These are phyloP conservation scores for Cryomyces antarcticus DNA, from an alignment of 495 filamentous ascomycete genomes.

Conservation along the genomic window DNA sequence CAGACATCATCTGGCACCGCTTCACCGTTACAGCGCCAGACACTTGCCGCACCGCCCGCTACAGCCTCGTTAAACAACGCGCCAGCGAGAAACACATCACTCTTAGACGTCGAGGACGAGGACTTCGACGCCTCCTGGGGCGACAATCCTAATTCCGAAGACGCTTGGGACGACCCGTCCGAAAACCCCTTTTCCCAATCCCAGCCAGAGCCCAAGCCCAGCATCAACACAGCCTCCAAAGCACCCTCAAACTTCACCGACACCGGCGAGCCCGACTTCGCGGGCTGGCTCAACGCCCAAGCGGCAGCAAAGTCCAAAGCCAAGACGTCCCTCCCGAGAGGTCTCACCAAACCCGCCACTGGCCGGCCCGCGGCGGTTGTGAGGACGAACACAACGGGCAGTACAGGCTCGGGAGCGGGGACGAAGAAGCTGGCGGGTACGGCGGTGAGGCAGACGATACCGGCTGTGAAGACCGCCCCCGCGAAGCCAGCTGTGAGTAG, in stretches of 20 bases:
- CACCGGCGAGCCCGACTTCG: conserved; percentile 77
- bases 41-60: neutral
- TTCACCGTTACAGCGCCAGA: conserved; percentile 1
- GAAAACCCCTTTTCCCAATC: conserved; percentile 2
- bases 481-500: conserved; percentile 8
- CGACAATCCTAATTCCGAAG: conserved; percentile 20
- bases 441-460: conserved; percentile 16
- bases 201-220: conserved; percentile 11
- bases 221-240: conserved; percentile 12
- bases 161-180: conserved; percentile 19
- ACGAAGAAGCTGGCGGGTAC: conserved; percentile 20
- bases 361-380: conserved; percentile 4
- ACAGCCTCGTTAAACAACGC: neutral
- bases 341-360: conserved; percentile 35
- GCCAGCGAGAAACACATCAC: neutral
- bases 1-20: neutral
- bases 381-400: conserved; percentile 18
- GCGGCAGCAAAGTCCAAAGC: conserved; percentile 40
- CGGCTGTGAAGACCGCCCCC: conserved; percentile 6
- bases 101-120: conserved; percentile 30
- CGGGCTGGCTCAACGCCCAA: conserved; percentile 77
- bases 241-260: conserved; percentile 30
- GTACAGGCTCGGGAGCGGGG: conserved; percentile 10
- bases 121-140: conserved; percentile 29
- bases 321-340: conserved; percentile 55